Conservation (phyloP, 805 yeast genomes). For the Cephaloascus fragrans region DNA sequence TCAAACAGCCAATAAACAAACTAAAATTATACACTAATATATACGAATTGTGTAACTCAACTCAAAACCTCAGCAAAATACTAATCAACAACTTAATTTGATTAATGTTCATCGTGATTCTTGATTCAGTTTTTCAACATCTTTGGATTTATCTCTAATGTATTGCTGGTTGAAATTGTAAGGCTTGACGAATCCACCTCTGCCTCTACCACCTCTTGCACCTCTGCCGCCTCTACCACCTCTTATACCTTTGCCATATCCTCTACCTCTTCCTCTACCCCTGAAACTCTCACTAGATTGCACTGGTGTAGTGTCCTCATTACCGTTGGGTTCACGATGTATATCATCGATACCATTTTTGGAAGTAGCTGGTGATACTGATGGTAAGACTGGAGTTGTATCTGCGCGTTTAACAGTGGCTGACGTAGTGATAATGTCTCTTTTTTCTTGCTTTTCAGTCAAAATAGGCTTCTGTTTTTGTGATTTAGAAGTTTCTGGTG, state of each 20-base stretch:
- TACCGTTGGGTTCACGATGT: conserved; percentile 2
- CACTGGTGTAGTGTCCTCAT: conserved; percentile 3
- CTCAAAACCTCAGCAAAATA: no score
- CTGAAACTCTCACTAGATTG: neutral
- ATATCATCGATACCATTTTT: conserved; percentile 1
- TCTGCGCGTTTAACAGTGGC: neutral
- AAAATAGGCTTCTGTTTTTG: conserved; percentile 1
- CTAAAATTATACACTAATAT: neutral
- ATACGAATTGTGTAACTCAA: no score
- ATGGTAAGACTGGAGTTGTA: conserved; percentile 3
- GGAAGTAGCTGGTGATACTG: conserved; percentile 1
- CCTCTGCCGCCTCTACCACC: conserved; percentile 1
- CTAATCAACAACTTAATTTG: no score
- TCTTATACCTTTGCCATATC: neutral
- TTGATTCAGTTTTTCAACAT: neutral
- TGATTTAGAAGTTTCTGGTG: neutral
- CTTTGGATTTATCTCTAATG: neutral
- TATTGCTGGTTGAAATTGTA: neutral
- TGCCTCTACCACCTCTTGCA: neutral
- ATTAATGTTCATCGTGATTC: no score
- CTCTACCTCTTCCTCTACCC: conserved; percentile 1
- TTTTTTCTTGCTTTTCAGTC: neutral
- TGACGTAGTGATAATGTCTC: neutral
- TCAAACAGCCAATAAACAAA: neutral
- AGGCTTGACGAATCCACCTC: neutral